These are phyloP conservation scores for Flaveria linearis DNA, from an alignment of 129 eudicot genomes.

Conservation along the genomic window DNA sequence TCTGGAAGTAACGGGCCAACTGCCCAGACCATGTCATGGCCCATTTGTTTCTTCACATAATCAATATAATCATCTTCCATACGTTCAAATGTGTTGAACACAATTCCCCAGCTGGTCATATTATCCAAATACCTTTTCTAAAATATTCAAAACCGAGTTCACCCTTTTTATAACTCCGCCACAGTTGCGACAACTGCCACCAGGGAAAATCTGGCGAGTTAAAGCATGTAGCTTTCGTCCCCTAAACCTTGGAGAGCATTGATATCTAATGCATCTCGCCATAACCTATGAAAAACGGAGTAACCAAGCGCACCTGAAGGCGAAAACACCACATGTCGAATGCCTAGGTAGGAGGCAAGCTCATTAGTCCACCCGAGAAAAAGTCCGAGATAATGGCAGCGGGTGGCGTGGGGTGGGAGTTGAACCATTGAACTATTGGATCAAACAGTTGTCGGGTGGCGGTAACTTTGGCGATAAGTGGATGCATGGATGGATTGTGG, in stretches of 20 bases:
- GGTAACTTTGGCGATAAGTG: conserved; percentile 10
- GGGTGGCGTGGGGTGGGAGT: conserved; percentile 21
- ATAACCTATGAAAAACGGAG: conserved; percentile 7
- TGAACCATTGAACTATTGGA: conserved; percentile 20
- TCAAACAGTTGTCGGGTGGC: conserved; percentile 15
- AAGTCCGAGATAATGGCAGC: conserved; percentile 39
- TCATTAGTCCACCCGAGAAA: conserved; percentile 48
- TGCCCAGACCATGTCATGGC: conserved; percentile 26
- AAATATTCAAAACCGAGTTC: conserved; percentile 30
- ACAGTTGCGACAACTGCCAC: conserved; percentile 26
- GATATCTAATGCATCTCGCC: conserved; percentile 26
- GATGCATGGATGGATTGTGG: conserved; percentile 40
- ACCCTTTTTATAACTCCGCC: conserved; percentile 21
- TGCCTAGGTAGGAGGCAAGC: conserved; percentile 34
- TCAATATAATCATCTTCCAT: conserved; percentile 39
- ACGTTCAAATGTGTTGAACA: conserved; percentile 38
- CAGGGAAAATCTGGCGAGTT: conserved; percentile 29
- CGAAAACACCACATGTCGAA: conserved; percentile 37
- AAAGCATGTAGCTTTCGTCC: conserved; percentile 5
- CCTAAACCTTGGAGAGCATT: not conserved
- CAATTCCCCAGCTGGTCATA: conserved; percentile 33
- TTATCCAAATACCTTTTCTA: conserved; percentile 30
- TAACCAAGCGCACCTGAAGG: conserved; percentile 34
- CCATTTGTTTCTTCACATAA: conserved; percentile 21
- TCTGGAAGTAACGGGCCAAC: conserved; percentile 45